phyloP scores from a whole-genome alignment of 345 rosid genomes.

The Heritiera littoralis region DNA sequence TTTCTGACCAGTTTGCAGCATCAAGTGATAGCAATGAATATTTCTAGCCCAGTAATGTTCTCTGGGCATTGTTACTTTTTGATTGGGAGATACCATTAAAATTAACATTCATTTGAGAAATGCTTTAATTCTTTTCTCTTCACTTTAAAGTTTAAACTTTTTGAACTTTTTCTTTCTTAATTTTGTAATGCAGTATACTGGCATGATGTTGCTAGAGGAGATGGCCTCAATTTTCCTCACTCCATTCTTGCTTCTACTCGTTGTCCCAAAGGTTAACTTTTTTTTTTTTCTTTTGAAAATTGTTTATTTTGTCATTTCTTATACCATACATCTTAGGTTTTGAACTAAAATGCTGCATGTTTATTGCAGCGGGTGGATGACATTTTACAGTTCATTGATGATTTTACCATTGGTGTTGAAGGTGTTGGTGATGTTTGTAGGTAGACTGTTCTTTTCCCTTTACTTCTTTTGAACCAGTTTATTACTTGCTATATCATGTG shows the following conservation, averaged over 20 bases:
- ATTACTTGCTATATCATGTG: not conserved
- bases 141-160: not conserved
- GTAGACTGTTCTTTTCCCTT: conserved; percentile 36
- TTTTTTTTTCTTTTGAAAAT: not conserved
- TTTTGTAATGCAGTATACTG: conserved; percentile 73
- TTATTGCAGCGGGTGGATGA: conserved; percentile 88
- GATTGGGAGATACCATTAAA: conserved; percentile 5
- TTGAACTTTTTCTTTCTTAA: not conserved
- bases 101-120: conserved; percentile 1
- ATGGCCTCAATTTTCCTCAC: conserved; percentile 97
- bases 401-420: conserved; percentile 78
- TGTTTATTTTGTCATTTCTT: not conserved
- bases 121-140: not conserved
- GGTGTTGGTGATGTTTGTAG: conserved; percentile 99
- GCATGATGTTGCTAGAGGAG: conserved; percentile 97
- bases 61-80: conserved; percentile 8
- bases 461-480: not conserved
- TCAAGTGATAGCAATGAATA: not conserved
- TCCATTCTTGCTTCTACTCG: conserved; percentile 80
- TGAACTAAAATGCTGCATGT: conserved; percentile 20
- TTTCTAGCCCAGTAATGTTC: not conserved
- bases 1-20: not conserved
- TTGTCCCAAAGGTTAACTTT: conserved; percentile 69
- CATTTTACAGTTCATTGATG: conserved; percentile 84
- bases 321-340: conserved; percentile 8